Evolutionary conservation across 495 filamentous ascomycete species (phyloP).

Genomic region (Terfezia boudieri): DNA sequence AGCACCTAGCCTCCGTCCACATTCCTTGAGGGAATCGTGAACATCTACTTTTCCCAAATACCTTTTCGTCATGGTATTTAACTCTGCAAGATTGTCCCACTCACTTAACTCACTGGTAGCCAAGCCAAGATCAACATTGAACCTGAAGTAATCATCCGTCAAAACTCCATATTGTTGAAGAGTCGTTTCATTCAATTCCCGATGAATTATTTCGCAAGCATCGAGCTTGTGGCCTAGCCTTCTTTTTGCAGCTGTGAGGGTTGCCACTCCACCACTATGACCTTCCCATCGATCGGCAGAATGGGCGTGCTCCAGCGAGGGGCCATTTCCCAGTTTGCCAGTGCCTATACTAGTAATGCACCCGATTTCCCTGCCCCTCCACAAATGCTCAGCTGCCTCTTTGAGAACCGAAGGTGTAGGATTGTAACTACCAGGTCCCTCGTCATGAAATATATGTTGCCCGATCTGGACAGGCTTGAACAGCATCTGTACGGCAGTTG

Average conservation of each 20-base stretch:
- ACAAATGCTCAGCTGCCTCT: conserved; percentile 78
- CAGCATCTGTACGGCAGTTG: conserved; percentile 67
- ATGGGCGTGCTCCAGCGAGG: conserved; percentile 26
- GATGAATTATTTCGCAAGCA: conserved; percentile 78
- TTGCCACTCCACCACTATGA: conserved; percentile 53
- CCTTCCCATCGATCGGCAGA: conserved; percentile 45
- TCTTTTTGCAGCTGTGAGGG: conserved; percentile 77
- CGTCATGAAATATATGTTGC: conserved; percentile 81
- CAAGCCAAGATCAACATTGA: conserved; percentile 91
- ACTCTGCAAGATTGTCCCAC: conserved; percentile 80
- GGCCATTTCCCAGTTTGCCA: conserved; percentile 58
- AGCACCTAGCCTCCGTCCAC: conserved; percentile 11
- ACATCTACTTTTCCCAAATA: conserved; percentile 49
- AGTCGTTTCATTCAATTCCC: conserved; percentile 52
- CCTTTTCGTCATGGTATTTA: conserved; percentile 68
- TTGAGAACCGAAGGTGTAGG: conserved; percentile 68
- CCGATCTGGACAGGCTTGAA: conserved; percentile 94
- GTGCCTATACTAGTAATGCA: conserved; percentile 84
- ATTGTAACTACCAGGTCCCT: conserved; percentile 81
- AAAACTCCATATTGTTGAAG: conserved; percentile 58
- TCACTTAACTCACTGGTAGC: conserved; percentile 99
- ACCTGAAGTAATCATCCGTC: conserved; percentile 83
- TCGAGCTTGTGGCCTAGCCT: conserved; percentile 78
- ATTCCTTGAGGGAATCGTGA: conserved; percentile 8
- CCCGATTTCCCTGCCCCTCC: conserved; percentile 74